Conservation (phyloP, 1,284 basidiomycete species). For the Quambalaria eucalypti region DNA sequence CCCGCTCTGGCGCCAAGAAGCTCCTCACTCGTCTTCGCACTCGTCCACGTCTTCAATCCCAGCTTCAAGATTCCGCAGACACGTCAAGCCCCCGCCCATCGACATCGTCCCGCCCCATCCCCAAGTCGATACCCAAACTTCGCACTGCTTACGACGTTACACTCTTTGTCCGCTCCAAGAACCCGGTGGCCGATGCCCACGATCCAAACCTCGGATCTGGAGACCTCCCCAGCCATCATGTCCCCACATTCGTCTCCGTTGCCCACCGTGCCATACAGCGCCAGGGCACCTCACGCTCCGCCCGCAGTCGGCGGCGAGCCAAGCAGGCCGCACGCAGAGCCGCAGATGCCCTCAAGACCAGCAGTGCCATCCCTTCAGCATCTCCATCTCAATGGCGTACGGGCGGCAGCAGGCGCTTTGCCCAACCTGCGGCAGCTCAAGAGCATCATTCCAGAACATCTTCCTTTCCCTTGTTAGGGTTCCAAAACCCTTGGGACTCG, state of each 20-base stretch:
- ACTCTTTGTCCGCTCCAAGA: not conserved
- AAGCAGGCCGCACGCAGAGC: not conserved
- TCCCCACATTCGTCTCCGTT: not conserved
- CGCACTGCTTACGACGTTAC: not conserved
- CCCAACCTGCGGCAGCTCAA: not conserved
- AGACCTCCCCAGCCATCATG: not conserved
- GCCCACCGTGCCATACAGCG: not conserved
- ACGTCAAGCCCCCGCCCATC: not conserved
- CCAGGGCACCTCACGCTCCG: not conserved
- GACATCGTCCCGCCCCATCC: not conserved
- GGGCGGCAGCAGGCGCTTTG: not conserved
- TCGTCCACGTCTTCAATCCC: not conserved
- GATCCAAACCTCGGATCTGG: not conserved
- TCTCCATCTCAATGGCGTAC: not conserved
- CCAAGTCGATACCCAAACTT: not conserved
- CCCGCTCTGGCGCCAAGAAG: too few relatives aligned
- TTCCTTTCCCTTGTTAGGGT: constrained; percentile 15
- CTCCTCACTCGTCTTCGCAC: too few relatives aligned
- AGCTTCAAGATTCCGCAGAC: not conserved
- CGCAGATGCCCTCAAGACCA: not conserved
- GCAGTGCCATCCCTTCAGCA: not conserved
- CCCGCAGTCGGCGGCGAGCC: not conserved
- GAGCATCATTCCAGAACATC: not conserved
- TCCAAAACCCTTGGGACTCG: constrained; percentile 28
- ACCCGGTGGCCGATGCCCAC: not conserved